Base-by-base conservation (phyloP, 1,284 basidiomycete genomes). In the Testicularia cyperi region DNA sequence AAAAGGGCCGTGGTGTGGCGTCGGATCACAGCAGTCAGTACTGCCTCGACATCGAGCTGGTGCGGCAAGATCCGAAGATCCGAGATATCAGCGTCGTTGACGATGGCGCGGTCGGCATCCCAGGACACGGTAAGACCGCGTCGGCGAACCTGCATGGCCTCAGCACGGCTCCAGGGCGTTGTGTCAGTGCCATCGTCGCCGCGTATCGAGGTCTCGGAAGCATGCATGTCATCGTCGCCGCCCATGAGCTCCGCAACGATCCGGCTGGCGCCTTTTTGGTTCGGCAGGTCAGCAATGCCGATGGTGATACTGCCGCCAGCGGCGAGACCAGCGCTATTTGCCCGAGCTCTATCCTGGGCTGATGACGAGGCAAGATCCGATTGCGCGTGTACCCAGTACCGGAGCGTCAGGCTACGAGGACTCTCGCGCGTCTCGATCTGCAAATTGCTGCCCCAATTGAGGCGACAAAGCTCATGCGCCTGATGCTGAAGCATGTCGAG, bases 401-500 rank as follows among this genome's bases (percentile, higher is more conserved):
- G 34, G 13, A 72, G 25, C 2, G 51, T 57, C 9, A 73, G 43
- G 23, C 46, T 39, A 10, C 63, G 48, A 1, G 61, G 42, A 7
- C 49, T 41, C 32, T 51, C 42, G 14, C 41, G 30, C 3, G 55
- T 53, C 25, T 48, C 39, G 23, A 54, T 47, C 23, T 53, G 51
- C 7, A 75, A 35, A 16, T 57, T 65, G 12, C 40, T 35, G 6
- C 67, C 68, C 72, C 71, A 74, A 16, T 64, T 63, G 25, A 67
- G 51, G 1, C 60, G 52, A 18, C 47, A 38, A 10, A 72, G 52
- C 26, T 70, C 60, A 32, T 61, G 46, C 0, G 68, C 60, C 37
- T 76, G 74, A 21, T 62, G 61, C 15, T 66, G 47, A 20, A 76
- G 35, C 27, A 75, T 74, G 32, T 72, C 66, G 28, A 76, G 56